Base-by-base conservation (phyloP, 2,329 filamentous ascomycete genomes). In the Talaromyces sp. region DNA sequence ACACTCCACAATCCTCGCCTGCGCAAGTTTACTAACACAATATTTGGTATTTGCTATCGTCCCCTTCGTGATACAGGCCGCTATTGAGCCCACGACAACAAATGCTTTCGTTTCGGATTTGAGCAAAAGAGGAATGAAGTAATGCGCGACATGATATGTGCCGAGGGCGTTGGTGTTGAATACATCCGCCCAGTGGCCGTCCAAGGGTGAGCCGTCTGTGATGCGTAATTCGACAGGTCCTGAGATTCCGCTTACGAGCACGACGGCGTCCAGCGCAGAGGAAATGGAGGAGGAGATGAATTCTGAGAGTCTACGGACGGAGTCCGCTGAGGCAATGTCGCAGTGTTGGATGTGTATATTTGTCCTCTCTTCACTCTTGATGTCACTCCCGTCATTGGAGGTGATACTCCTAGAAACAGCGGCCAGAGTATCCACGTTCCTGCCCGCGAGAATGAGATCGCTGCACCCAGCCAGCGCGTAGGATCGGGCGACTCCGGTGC, bases 1-100 rank as follows among this genome's bases (percentile, higher is more conserved):
- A 52, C 75, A 71, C 63, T 77, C 76, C 18, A 76, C 67, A 35
- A 78, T 60, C 28, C 73, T 70, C 35, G 73, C 69, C 62, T 76
- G 73, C 7, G 74, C 73, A 42, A 70, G 66, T 63, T 77, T 77
- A 62, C 67, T 70, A 23, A 76, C 68, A 33, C 69, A 73, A 64
- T 76, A 76, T 40, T 72, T 72, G 7, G 71, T 68, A 61, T 79
- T 80, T 1, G 77, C 78, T 60, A 80, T 77, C 1, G 72, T 67
- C 0, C 76, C 77, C 2, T 70, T 69, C 1, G 72, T 69, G 5
- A 80, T 75, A 28, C 68, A 74, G 2, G 66, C 69, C 33, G 71
- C 73, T 58, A 73, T 65, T 1, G 65, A 67, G 12, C 68, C 67
- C 14, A 75, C 68, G 7, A 67, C 69, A 21, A 76, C 70, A 60